Conservation (phyloP, 768 basidiomycete genomes). For the Cystobasidium onofrii region DNA sequence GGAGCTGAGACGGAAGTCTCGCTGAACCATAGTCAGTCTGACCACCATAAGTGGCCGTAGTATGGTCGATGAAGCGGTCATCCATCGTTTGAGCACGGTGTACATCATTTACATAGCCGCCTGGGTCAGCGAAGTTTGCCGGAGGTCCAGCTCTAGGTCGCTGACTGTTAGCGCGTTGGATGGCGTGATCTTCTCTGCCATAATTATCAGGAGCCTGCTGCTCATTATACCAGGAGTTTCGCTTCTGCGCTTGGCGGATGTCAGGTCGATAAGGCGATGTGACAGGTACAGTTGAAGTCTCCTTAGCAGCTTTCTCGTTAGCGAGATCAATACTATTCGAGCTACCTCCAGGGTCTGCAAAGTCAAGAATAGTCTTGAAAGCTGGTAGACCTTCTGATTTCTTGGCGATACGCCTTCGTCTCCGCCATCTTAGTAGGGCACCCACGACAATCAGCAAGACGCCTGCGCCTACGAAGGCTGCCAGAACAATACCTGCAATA, state of each 20-base stretch:
- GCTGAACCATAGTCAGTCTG: not conserved
- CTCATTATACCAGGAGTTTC: not conserved
- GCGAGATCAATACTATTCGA: not conserved
- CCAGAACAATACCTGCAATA: conserved; percentile 17
- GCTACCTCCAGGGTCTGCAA: conserved; percentile 1
- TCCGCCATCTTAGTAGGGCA: not conserved
- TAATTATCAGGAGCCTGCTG: not conserved
- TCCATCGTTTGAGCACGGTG: not conserved
- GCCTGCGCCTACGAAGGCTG: conserved; percentile 15
- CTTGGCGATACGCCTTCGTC: not conserved
- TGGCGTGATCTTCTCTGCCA: not conserved
- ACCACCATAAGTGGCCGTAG: not conserved
- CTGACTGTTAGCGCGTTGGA: not conserved
- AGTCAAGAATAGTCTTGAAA: conserved; percentile 11
- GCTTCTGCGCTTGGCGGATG: not conserved
- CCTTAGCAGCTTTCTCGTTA: conserved; percentile 15
- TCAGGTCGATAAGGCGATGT: not conserved
- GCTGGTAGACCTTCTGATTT: conserved; percentile 2
- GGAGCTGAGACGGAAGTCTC: not conserved
- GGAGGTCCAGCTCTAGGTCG: not conserved
- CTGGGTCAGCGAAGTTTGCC: not conserved
- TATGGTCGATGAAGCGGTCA: not conserved
- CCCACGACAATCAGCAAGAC: conserved; percentile 4
- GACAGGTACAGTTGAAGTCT: not conserved
- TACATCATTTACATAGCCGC: not conserved